Base-by-base conservation (phyloP, 495 filamentous ascomycete genomes). In the Usnea hakonensis region DNA sequence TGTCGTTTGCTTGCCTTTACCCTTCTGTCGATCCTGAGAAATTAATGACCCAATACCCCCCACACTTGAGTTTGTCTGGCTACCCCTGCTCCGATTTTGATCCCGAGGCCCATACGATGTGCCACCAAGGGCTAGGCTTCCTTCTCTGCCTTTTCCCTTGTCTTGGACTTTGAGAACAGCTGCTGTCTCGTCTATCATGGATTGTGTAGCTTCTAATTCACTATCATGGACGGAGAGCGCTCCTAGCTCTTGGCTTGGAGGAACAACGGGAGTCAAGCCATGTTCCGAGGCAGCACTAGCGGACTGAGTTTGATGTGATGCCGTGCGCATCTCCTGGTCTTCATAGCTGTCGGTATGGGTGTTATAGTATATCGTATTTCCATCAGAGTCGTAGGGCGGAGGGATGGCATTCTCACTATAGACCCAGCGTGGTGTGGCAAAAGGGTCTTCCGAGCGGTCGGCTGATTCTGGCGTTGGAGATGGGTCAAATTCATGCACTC, bases 71-170 rank as follows among this genome's bases (percentile, higher is more conserved):
- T 26, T 43, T 32, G 36, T n/a, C 11, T 43, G 17, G n/a, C 41
- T 40, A 5, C 30, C 36, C 16, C 32, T 33, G 13, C 30, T 46
- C 44, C 13, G 28, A 32, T 38, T 36, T 8, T 33, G 9, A 16
- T 36, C 30, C 26, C 11, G 5, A 26, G 28, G 37, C 26, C 38
- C 26, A 5, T 55, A 9, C 23, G 17, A n/a, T 23, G 19, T 21
- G 19, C 54, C 58, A 14, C 21, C 33, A 37, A 43, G n/a, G 28
- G 33, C 30, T 11, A 16, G 58, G 36, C 26, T 54, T 21, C 33
- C 33, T 38, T 48, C 57, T 36, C 33, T 58, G 10, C 41, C 35
- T 36, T 58, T 48, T 2, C 57, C 30, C 17, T 48, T 58, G 57
- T 23, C 28, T 58, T 44, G 19, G 36, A 28, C 16, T 11, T 52